These are phyloP conservation scores for Xanthoceras sorbifolium DNA, from an alignment of 345 rosid species.

Conservation along the genomic window DNA sequence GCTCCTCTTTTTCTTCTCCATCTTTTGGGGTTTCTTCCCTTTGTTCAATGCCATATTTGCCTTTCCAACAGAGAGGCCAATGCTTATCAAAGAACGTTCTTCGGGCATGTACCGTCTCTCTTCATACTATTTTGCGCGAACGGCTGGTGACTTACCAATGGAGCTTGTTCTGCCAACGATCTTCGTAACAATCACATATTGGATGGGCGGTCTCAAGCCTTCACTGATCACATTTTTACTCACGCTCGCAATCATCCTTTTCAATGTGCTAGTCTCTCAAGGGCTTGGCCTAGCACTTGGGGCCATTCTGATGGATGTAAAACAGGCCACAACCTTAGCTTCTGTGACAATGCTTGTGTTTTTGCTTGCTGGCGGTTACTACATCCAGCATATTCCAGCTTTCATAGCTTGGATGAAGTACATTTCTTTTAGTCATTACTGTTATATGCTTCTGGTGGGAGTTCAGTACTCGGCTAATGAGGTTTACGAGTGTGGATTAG, in stretches of 20 bases:
- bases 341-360: constrained; percentile 87
- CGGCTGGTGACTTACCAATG: constrained; percentile 89
- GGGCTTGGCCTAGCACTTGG: constrained; percentile 85
- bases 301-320: constrained; percentile 79
- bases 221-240: constrained; percentile 58
- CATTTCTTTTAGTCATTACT: constrained; percentile 79
- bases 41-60: constrained; percentile 78
- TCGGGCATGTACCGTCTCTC: constrained; percentile 92
- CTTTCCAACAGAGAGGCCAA: constrained; percentile 85
- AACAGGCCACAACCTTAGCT: constrained; percentile 79
- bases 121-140: constrained; percentile 76
- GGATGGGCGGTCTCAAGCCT: constrained; percentile 97
- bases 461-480: constrained; percentile 72
- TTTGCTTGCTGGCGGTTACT: constrained; percentile 84
- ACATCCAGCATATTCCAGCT: constrained; percentile 75
- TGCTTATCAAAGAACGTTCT: constrained; percentile 86
- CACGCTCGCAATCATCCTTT: constrained; percentile 67
- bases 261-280: constrained; percentile 85
- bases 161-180: constrained; percentile 89
- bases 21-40: constrained; percentile 94
- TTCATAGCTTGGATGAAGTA: constrained; percentile 92
- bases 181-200: constrained; percentile 70
- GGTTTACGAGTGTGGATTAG: constrained; percentile 57
- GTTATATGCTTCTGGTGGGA: constrained; percentile 79
- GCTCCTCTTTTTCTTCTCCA: constrained; percentile 84